Percentiles rank a stretch among this genome's conserved stretches.
Conservation (phyloP, 2,329 filamentous ascomycete species). For the Aspergillus floridensis region DNA sequence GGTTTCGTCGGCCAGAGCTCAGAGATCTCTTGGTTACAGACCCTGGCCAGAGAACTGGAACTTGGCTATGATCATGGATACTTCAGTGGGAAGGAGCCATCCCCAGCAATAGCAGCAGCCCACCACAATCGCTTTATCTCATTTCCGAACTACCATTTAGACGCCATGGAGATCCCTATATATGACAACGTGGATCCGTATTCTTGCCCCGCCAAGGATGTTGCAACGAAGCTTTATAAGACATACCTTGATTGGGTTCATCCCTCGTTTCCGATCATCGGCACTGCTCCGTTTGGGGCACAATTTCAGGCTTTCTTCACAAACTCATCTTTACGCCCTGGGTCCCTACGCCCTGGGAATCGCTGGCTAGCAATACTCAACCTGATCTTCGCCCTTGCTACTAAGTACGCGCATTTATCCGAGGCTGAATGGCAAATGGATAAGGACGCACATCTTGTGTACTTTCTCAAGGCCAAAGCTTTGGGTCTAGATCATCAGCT, state of each 20-base stretch:
- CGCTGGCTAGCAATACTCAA: slow-evolving; percentile 47
- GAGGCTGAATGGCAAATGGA: slow-evolving; percentile 37
- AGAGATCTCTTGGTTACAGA: slow-evolving; percentile 46
- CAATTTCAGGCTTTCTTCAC: slow-evolving; percentile 42
- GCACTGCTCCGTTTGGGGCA: slow-evolving; percentile 40
- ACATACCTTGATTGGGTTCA: slow-evolving; percentile 44
- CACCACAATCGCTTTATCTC: slow-evolving; percentile 25
- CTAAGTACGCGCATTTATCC: slow-evolving; percentile 40
- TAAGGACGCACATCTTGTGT: slow-evolving; percentile 39
- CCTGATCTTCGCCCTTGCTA: slow-evolving; percentile 45
- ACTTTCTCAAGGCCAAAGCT: slow-evolving; percentile 41
- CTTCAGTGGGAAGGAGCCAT: slow-evolving; percentile 22
- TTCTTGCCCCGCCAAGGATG: slow-evolving; percentile 37
- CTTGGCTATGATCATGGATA: slow-evolving; percentile 23
- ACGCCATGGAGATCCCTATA: slow-evolving; percentile 40
- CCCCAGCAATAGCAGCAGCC: slow-evolving; percentile 24
- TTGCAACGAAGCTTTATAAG: slow-evolving; percentile 41
- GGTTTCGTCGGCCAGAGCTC: slow-evolving; percentile 47
- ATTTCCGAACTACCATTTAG: slow-evolving; percentile 40
- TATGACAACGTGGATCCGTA: slow-evolving; percentile 36
- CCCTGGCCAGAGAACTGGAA: slow-evolving; percentile 34
- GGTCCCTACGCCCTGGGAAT: slow-evolving; percentile 37
- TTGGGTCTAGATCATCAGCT: slow-evolving; percentile 41
- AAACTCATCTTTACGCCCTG: slow-evolving; percentile 33
- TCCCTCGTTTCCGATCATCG: slow-evolving; percentile 45